phyloP scores from a whole-genome alignment of 352 stramenopile genomes.

The Globisporangium nunn region DNA sequence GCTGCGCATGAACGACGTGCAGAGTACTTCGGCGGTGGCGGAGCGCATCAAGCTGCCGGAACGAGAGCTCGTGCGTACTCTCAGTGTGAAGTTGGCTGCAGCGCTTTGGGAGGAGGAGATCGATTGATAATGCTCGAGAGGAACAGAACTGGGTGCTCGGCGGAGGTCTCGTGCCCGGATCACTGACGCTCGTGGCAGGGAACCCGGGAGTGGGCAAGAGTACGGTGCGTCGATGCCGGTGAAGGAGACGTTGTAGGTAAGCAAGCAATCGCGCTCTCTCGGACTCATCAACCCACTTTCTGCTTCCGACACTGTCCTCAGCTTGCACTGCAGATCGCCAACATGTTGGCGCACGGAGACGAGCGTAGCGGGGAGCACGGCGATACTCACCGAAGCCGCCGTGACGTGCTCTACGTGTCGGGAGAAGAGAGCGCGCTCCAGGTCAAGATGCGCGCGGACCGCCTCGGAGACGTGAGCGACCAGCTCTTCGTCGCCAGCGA shows the following conservation, averaged over 20 bases:
- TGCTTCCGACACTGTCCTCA: slow-evolving; percentile 12
- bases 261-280: too few relatives aligned
- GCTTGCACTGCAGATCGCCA: slow-evolving; percentile 91
- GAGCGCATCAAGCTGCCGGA: slow-evolving; percentile 66
- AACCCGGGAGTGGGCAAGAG: slow-evolving; percentile 93
- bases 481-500: slow-evolving; percentile 77
- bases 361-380: background rate
- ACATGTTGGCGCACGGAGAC: slow-evolving; percentile 53
- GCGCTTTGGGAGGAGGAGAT: background rate
- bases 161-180: slow-evolving; percentile 93
- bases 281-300: background rate
- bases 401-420: slow-evolving; percentile 92
- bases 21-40: slow-evolving; percentile 31
- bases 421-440: slow-evolving; percentile 96
- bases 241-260: background rate
- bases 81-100: background rate
- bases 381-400: slow-evolving; percentile 5
- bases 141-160: slow-evolving; percentile 92
- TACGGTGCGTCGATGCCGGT: slow-evolving; percentile 31
- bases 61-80: slow-evolving; percentile 42
- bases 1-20: slow-evolving; percentile 69
- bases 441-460: slow-evolving; percentile 89
- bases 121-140: too few relatives aligned
- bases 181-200: slow-evolving; percentile 91
- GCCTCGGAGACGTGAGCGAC: slow-evolving; percentile 66